Base-by-base conservation (phyloP, 148 eudicot genomes). In the Vaccinium darrowii region DNA sequence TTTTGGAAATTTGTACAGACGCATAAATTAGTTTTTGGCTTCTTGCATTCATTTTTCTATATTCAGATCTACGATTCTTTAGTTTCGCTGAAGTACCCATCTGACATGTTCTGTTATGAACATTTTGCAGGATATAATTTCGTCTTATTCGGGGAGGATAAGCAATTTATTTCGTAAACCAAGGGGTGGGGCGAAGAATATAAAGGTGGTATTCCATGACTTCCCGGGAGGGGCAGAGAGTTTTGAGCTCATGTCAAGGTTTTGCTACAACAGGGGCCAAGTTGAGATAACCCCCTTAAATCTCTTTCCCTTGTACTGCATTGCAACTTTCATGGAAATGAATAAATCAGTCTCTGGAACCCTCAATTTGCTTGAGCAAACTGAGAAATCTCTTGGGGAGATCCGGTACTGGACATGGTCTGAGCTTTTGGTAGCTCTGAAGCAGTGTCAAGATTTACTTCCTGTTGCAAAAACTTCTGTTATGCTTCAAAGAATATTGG, bases 301-400 rank as follows among this genome's bases (percentile, higher is more conserved):
- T 67, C 81, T 91, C 7, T 62, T 88, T 56, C 67, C 88, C 36
- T 84, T 93, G 49, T 54, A 90, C 69, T 88, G 83, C 84, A 84
- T 83, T 50, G 89, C 94, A 9, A 53, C 60, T 23, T 95, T 84
- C 87, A 88, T 95, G 96, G 98, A 95, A 86, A 95, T 95, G 95
- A 88, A 89, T 71, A 86, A 86, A 58, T 52, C 86, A 1, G 83
- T 87, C 15, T 74, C 86, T 33, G 89, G 88, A 50, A 82, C 58
- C 2, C 88, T 78, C 21, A 94, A 89, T 90, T 85, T 95, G 53
- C 62, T 89, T n/a, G 89, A 94, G 63, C 90, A 84, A 86, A 87
- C 89, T 0, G 89, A 91, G 76, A 93, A 88, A 85, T 89, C 92
- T 16, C 79, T 93, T 11, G 91, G 90, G 72, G 90, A 88, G 51